These are phyloP conservation scores for Raphidocelis subcapitata DNA, from an alignment of 139 green algal genomes.

Conservation along the genomic window DNA sequence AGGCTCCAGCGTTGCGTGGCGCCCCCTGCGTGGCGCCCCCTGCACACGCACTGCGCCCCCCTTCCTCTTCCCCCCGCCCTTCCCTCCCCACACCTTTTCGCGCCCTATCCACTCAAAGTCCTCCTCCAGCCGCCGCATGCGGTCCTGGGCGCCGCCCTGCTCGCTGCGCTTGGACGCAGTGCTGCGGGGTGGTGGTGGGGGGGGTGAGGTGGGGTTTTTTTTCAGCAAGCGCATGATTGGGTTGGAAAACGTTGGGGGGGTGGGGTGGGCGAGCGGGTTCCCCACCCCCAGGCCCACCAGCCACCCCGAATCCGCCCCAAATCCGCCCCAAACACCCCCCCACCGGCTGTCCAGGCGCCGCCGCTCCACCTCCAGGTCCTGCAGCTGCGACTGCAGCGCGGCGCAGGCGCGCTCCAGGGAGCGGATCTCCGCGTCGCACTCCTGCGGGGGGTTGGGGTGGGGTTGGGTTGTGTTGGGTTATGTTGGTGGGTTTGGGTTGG, in stretches of 20 bases:
- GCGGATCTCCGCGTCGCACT: conserved; percentile 82
- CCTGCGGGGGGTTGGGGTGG: conserved; percentile 13
- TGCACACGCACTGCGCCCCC: conserved; percentile 11
- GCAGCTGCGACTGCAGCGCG: conserved; percentile 6
- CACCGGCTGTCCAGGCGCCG: conserved; percentile 32
- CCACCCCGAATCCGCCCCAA: too few relatives aligned
- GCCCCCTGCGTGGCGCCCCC: too few relatives aligned
- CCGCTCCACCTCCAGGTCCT: conserved; percentile 30
- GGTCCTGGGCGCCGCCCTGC: not conserved
- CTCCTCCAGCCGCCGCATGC: conserved; percentile 46
- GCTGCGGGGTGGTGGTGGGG: not conserved
- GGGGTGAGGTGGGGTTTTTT: not conserved
- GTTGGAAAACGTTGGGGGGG: not conserved
- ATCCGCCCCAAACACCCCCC: not conserved
- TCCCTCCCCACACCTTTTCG: conserved; percentile 68
- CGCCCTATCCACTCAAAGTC: conserved; percentile 78
- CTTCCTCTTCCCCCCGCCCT: too few relatives aligned
- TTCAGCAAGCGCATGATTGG: not conserved
- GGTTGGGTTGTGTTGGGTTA: too few relatives aligned
- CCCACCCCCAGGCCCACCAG: too few relatives aligned
- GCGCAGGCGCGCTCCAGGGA: conserved; percentile 44
- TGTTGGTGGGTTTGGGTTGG: too few relatives aligned
- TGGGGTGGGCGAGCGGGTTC: not conserved
- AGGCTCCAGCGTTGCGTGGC: too few relatives aligned
- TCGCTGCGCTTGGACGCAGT: conserved; percentile 7